phyloP scores from a whole-genome alignment of 257 asterid genomes.

The Fraxinus cuspidata region DNA sequence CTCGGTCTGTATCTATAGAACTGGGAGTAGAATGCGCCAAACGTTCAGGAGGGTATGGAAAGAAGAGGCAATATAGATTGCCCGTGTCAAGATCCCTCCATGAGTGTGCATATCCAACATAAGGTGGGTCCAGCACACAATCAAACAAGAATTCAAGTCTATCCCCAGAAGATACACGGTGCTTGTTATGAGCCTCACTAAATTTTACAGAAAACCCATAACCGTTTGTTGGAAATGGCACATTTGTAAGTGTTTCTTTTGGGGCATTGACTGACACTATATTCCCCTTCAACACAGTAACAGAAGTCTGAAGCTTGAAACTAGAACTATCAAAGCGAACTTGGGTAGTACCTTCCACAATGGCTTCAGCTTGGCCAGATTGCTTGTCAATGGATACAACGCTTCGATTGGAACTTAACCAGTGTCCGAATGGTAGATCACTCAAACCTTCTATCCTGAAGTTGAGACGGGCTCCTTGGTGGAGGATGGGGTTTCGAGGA shows the following conservation, averaged over 20 bases:
- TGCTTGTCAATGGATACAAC: constrained; percentile 47
- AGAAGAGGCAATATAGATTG: constrained; percentile 59
- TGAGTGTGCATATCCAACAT: constrained; percentile 65
- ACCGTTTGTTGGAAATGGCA: constrained; percentile 68
- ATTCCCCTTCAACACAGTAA: constrained; percentile 62
- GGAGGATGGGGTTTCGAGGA: constrained; percentile 70
- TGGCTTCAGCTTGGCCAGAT: constrained; percentile 81
- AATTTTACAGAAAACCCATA: constrained; percentile 63
- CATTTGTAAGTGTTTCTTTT: constrained; percentile 59
- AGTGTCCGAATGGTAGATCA: constrained; percentile 57
- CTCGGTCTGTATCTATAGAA: constrained; percentile 30
- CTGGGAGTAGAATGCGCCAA: constrained; percentile 45
- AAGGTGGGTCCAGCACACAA: constrained; percentile 66
- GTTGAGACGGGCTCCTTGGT: constrained; percentile 57
- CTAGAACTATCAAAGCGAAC: constrained; percentile 48
- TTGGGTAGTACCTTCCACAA: constrained; percentile 59
- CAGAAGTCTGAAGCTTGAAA: constrained; percentile 59
- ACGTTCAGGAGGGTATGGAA: constrained; percentile 76
- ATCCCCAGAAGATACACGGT: constrained; percentile 32
- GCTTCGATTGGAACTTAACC: constrained; percentile 73
- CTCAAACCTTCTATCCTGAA: constrained; percentile 57
- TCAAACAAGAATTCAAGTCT: constrained; percentile 37
- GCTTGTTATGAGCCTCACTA: constrained; percentile 31
- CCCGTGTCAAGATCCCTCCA: constrained; percentile 67
- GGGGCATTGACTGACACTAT: constrained; percentile 65